A percentile compares a stretch with the other conserved stretches of the same genome.
phyloP scores from a whole-genome alignment of 2,329 filamentous ascomycete species.

The Pseudogymnoascus pannorum region DNA sequence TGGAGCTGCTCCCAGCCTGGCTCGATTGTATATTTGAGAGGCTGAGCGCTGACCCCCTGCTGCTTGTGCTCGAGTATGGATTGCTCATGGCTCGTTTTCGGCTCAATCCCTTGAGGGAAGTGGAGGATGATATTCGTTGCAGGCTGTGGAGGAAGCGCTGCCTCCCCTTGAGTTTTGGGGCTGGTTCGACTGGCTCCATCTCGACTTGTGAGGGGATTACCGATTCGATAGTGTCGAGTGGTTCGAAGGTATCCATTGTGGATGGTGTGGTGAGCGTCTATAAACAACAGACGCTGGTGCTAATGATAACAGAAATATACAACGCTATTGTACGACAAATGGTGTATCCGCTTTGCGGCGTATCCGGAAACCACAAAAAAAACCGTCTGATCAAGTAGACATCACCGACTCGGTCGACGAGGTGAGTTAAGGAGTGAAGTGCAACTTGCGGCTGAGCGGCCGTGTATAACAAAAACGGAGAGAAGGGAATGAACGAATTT shows the following conservation, averaged over 20 bases:
- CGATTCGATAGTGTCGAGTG: not conserved
- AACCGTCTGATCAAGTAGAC: not conserved
- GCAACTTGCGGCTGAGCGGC: not conserved
- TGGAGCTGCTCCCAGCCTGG: slow-evolving; percentile 23
- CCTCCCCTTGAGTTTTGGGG: slow-evolving; percentile 25
- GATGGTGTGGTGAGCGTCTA: not conserved
- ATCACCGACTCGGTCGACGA: not conserved
- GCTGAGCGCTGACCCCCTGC: slow-evolving; percentile 25
- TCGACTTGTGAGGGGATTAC: not conserved
- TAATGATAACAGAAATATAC: not conserved
- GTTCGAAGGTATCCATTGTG: not conserved
- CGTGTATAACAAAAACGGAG: not conserved
- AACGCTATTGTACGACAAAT: not conserved
- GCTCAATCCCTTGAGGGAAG: slow-evolving; percentile 25
- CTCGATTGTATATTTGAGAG: slow-evolving; percentile 23
- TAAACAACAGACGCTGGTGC: not conserved
- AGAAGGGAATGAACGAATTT: not conserved
- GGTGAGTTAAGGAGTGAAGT: not conserved
- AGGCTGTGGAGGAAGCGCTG: slow-evolving; percentile 26
- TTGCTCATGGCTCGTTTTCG: slow-evolving; percentile 25
- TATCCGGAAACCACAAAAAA: not conserved
- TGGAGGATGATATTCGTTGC: slow-evolving; percentile 30
- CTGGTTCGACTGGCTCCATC: slow-evolving; percentile 18
- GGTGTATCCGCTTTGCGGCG: not conserved
- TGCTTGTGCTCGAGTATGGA: slow-evolving; percentile 25